Evolutionary conservation across 176 grass and related monocot species (phyloP).

Genomic region (Puya raimondii): DNA sequence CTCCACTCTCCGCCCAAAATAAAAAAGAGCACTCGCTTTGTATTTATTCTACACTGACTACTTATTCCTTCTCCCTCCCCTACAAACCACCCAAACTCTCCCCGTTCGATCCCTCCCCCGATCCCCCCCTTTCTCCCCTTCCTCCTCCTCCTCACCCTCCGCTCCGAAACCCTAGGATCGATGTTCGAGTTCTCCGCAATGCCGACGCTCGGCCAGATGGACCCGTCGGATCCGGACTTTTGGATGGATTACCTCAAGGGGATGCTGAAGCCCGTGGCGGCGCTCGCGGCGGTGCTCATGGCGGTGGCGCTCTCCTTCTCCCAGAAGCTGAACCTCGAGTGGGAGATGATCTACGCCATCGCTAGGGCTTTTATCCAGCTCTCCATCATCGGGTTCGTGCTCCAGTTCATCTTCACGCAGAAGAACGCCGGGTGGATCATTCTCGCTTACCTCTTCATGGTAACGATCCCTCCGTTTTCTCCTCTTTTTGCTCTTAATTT

Average conservation of each 20-base stretch:
- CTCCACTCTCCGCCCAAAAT: background rate
- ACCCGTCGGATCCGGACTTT: conserved; percentile 59
- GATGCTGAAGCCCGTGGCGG: conserved; percentile 74
- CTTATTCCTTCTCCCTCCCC: no score
- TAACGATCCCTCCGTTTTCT: conserved; percentile 5
- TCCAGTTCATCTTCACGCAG: conserved; percentile 93
- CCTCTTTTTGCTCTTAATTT: background rate
- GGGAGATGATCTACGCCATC: conserved; percentile 83
- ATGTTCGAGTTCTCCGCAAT: background rate
- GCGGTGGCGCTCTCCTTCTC: conserved; percentile 67
- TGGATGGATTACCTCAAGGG: conserved; percentile 63
- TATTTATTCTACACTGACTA: no score
- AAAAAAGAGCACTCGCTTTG: background rate
- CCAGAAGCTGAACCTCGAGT: conserved; percentile 59
- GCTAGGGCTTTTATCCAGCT: conserved; percentile 84
- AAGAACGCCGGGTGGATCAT: conserved; percentile 68
- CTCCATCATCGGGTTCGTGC: conserved; percentile 89
- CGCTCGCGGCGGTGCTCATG: conserved; percentile 52
- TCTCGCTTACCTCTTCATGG: conserved; percentile 96
- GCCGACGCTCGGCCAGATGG: conserved; percentile 25
- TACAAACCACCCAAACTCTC: no score
- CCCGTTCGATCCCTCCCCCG: no score
- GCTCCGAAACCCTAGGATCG: no score
- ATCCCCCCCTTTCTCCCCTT: no score
- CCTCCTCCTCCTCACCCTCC: no score